Percentiles rank a stretch among this genome's conserved stretches.
Conservation (phyloP, 495 filamentous ascomycete genomes). For the Penicillium pulvis region DNA sequence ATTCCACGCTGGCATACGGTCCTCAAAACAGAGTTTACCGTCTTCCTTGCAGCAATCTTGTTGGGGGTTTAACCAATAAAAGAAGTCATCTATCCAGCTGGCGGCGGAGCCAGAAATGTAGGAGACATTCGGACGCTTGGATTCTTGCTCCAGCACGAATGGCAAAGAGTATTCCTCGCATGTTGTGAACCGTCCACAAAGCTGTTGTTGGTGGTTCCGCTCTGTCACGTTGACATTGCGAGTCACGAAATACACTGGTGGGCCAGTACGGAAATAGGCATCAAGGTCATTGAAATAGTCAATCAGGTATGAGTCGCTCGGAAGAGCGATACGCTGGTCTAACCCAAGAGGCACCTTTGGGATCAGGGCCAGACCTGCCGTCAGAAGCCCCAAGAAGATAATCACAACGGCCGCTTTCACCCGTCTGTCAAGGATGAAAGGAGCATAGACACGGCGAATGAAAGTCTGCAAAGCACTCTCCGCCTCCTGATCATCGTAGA, state of each 20-base stretch:
- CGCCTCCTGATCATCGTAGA: conserved; percentile 63
- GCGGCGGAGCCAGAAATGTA: conserved; percentile 92
- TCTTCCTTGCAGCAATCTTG: conserved; percentile 75
- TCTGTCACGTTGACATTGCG: conserved; percentile 75
- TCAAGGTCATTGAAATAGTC: conserved; percentile 94
- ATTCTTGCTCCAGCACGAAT: conserved; percentile 88
- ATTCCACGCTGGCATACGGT: conserved; percentile 80
- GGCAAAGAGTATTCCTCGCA: conserved; percentile 81
- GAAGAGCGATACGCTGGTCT: conserved; percentile 92
- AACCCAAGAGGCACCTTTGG: conserved; percentile 84
- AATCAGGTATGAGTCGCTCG: conserved; percentile 89
- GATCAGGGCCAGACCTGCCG: conserved; percentile 78
- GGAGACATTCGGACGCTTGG: conserved; percentile 84
- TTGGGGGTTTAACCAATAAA: conserved; percentile 92
- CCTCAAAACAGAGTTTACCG: conserved; percentile 72
- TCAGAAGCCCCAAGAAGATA: conserved; percentile 84
- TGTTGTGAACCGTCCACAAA: conserved; percentile 89
- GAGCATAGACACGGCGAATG: conserved; percentile 87
- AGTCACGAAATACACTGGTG: conserved; percentile 96
- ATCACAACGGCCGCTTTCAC: conserved; percentile 74
- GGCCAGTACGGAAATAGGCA: conserved; percentile 85
- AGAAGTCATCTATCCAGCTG: conserved; percentile 96
- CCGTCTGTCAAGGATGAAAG: conserved; percentile 73
- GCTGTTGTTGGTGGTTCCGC: conserved; percentile 71
- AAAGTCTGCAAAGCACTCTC: conserved; percentile 81